Conservation (phyloP, 2,329 filamentous ascomycete genomes). For the Cryphonectria nitschkei region DNA sequence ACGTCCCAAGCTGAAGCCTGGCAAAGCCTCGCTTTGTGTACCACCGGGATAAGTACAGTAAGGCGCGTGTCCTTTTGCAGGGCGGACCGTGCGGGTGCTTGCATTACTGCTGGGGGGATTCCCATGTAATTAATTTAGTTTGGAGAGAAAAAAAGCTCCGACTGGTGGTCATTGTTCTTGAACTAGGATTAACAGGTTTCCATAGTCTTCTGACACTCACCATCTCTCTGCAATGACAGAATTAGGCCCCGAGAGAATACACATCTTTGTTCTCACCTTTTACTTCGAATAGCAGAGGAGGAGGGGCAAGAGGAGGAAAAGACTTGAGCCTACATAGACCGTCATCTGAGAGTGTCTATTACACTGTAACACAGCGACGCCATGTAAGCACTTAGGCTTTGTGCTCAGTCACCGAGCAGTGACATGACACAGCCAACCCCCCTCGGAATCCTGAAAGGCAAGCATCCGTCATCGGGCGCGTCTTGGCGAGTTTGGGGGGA, state of each 20-base stretch:
- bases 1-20: neutral
- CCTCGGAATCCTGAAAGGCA: neutral
- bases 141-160: neutral
- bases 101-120: neutral
- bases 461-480: neutral
- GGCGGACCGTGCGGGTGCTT: conserved; percentile 1
- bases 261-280: neutral
- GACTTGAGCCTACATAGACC: neutral
- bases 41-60: no score
- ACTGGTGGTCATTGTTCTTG: neutral
- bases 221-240: neutral
- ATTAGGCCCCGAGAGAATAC: neutral
- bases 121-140: neutral
- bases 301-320: neutral
- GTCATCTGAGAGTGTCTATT: neutral
- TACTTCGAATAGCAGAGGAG: neutral
- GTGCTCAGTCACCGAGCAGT: neutral
- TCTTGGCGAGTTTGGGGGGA: neutral
- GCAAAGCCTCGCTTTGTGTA: neutral
- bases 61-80: neutral
- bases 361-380: neutral
- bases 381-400: neutral
- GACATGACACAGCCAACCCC: neutral
- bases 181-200: neutral
- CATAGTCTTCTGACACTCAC: neutral